Evolutionary conservation across 305 asterid species (phyloP).

Genomic region (Stenogyne calaminthoides): DNA sequence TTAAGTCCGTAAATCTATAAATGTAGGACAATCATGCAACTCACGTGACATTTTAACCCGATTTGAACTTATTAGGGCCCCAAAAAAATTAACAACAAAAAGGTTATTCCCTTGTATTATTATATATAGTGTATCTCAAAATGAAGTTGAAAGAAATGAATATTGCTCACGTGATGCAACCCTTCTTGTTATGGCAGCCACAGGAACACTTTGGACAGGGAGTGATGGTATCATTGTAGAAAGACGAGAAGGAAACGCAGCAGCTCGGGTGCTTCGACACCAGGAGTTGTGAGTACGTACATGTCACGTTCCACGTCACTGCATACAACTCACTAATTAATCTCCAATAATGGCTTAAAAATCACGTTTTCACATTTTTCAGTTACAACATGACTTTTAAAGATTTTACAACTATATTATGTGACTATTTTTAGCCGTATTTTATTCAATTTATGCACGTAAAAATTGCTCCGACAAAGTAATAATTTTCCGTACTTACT

Average conservation of each 20-base stretch:
- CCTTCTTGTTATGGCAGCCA: conserved; percentile 64
- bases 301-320: conserved; percentile 98
- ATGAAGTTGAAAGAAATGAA: background rate
- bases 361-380: no score
- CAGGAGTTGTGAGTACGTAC: conserved; percentile 76
- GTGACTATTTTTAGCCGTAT: no score
- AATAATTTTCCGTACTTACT: conserved; percentile 38
- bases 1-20: no score
- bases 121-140: background rate
- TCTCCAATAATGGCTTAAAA: no score
- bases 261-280: conserved; percentile 69
- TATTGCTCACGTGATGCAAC: conserved; percentile 55
- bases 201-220: conserved; percentile 78
- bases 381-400: no score
- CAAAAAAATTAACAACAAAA: no score
- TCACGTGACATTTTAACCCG: no score
- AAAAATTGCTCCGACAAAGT: background rate
- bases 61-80: no score
- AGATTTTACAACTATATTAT: no score
- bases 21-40: no score
- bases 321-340: conserved; percentile 25
- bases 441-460: no score
- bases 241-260: conserved; percentile 84
- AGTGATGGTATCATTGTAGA: conserved; percentile 71
- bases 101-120: no score